Evolutionary conservation across 345 rosid genomes (phyloP).

Genomic region (Ricinus communis): DNA sequence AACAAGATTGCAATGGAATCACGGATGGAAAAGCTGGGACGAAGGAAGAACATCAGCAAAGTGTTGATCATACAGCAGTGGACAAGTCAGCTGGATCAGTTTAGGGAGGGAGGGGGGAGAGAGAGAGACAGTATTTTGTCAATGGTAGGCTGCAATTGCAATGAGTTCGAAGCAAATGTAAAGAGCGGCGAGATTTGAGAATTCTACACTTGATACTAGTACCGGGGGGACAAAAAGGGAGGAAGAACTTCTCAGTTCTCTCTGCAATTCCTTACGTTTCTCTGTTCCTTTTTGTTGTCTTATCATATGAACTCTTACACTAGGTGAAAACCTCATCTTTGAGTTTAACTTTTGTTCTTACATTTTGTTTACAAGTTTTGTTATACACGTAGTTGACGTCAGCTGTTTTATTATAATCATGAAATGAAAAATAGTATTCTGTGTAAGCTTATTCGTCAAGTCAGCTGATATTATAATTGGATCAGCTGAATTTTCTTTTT

Average conservation of each 20-base stretch:
- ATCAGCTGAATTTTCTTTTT: too few relatives aligned
- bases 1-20: conserved; percentile 44
- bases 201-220: conserved; percentile 24
- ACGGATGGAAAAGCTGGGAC: conserved; percentile 23
- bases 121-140: conserved; percentile 14
- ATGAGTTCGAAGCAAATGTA: conserved; percentile 60
- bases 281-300: conserved; percentile 23
- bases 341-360: background rate
- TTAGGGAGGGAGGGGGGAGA: conserved; percentile 27
- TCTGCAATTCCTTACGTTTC: conserved; percentile 27
- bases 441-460: too few relatives aligned
- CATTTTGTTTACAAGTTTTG: conserved; percentile 5
- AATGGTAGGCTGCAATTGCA: conserved; percentile 32
- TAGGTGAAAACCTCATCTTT: conserved; percentile 24
- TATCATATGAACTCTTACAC: conserved; percentile 18
- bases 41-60: conserved; percentile 34
- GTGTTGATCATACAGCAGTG: conserved; percentile 20
- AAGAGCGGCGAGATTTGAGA: conserved; percentile 44
- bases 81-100: conserved; percentile 34
- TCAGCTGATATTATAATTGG: too few relatives aligned
- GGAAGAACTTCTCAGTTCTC: conserved; percentile 30
- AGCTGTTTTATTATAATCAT: background rate
- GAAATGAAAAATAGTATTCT: too few relatives aligned
- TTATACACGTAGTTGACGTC: background rate
- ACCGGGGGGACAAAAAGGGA: conserved; percentile 22